Base-by-base conservation (phyloP, 2,329 filamentous ascomycete genomes). In the Aspergillus felis region DNA sequence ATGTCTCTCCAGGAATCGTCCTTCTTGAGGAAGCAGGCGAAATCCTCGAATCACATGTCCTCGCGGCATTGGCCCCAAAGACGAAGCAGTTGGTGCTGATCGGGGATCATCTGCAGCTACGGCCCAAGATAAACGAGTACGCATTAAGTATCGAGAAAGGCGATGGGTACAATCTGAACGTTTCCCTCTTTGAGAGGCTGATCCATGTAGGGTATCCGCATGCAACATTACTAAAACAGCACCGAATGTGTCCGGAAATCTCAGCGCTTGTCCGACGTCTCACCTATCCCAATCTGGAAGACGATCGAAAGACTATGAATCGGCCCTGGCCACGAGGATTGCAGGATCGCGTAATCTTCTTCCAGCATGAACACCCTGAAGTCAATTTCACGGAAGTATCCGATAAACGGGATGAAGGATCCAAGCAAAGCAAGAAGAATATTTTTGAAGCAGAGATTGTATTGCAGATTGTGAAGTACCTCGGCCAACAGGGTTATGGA, bases 1-100 rank as follows among this genome's bases (percentile, higher is more conserved):
- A 78, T 0, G 82, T 81, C 0, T 69, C 73, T 0, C 85, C 87
- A 0, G 84, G 85, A 1, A 76, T 89, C 2, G 71, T 90, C 1
- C 66, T 92, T 0, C 82, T 90, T 0, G 88, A 91, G 68, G 88
- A 91, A 69, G 88, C 87, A 0, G 88, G 87, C 1, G 88, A 91
- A 61, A 88, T 91, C 3, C 75, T 90, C 0, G 88, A 91, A 68
- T 79, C 80, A 1, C 88, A 91, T 61, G 77, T 88, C 1, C 70
- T 91, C 0, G 82, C 87, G 0, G 82, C 88, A 0, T 64, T 91
- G 56, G 76, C 78, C 0, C 68, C 80, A 0, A 71, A 79, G 0
- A 83, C 83, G 0, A 81, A 88, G 58, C 86, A 91, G 41, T 67
- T 90, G 1, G 80, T 91, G 0, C 70, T 90, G 2, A 91, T 91